Evolutionary conservation across 192 early-diverging fungal species (phyloP).

Genomic region (Coemansia sp.): DNA sequence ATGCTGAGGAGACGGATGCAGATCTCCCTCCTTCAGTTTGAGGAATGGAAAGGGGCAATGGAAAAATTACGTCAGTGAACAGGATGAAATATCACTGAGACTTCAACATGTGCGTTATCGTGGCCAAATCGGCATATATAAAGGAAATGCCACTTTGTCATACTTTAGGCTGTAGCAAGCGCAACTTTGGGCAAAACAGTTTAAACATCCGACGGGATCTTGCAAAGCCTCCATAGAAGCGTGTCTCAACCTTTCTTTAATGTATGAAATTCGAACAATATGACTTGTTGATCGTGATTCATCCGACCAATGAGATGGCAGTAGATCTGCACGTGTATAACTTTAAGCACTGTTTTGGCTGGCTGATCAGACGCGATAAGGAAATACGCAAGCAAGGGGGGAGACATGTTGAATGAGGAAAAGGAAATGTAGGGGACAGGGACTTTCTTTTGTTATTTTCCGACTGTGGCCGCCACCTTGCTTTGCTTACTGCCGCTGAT

Average conservation of each 20-base stretch:
- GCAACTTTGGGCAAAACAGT: not conserved
- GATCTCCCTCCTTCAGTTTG: no score
- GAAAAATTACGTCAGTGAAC: not conserved
- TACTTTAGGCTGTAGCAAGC: not conserved
- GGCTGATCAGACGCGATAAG: constrained; percentile 16
- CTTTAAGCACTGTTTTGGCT: not conserved
- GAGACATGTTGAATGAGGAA: constrained; percentile 6
- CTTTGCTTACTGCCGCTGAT: not conserved
- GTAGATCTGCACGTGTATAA: constrained; percentile 1
- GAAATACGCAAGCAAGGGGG: not conserved
- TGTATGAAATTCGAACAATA: no score
- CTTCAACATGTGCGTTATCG: not conserved
- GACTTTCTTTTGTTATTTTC: not conserved
- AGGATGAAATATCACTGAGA: not conserved
- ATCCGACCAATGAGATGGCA: constrained; percentile 11
- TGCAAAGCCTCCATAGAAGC: no score
- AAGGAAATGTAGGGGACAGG: constrained; percentile 3
- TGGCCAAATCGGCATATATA: not conserved
- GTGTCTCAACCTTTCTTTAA: no score
- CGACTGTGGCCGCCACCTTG: not conserved
- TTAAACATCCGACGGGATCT: not conserved
- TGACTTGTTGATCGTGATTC: constrained; percentile 6
- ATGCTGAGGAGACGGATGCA: no score
- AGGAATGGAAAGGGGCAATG: not conserved
- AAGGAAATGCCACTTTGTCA: not conserved